Base-by-base conservation (phyloP, 768 basidiomycete genomes). In the Candolleomyces eurysporus region DNA sequence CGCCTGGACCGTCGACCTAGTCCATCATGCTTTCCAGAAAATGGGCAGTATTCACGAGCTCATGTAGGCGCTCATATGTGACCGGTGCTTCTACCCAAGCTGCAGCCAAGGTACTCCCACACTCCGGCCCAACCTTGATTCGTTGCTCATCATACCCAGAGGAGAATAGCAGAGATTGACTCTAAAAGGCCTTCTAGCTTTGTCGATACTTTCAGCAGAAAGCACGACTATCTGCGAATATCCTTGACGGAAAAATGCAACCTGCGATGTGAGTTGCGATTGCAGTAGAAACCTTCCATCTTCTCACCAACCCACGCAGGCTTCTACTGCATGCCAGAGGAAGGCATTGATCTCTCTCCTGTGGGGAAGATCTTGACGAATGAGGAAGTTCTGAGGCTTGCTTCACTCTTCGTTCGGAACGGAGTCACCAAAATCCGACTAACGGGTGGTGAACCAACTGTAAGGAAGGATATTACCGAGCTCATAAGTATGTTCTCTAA, bases 261-360 rank as follows among this genome's bases (percentile, higher is more conserved):
- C 76, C 77, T 96, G 59, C 83, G 94, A 74, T 95, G 94, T 90
- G 63, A 39, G 76, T 67, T 48, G 22, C 49, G 13, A 64, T 42
- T 48, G 5, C 19, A n/a, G 19, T 48, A 49, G 48, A 52, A 50
- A 31, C 48, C 22, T 21, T 45, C 45, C n/a, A 9, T 14, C 36
- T 42, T 30, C 39, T 63, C 65, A 65, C 52, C 66, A 10, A 9
- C 32, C 32, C 22, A n/a, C 9, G 36, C 63, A 95, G 91, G 92
- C 66, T 93, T 93, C 67, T 96, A 96, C 70, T 95, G 92, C 68
- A 96, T 95, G 93, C 93, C 92, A 3, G 84, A 80, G 57, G 86
- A 90, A 68, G 92, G 92, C 36, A 76, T 94, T 5, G 83, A 89
- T 57, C 79, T 94, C 30, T 88, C 90, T 13, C 93, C 92, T 2